A percentile compares a stretch with the other conserved stretches of the same genome.
Evolutionary conservation across 257 asterid genomes (phyloP).

Genomic region (Nicotiana knightiana): DNA sequence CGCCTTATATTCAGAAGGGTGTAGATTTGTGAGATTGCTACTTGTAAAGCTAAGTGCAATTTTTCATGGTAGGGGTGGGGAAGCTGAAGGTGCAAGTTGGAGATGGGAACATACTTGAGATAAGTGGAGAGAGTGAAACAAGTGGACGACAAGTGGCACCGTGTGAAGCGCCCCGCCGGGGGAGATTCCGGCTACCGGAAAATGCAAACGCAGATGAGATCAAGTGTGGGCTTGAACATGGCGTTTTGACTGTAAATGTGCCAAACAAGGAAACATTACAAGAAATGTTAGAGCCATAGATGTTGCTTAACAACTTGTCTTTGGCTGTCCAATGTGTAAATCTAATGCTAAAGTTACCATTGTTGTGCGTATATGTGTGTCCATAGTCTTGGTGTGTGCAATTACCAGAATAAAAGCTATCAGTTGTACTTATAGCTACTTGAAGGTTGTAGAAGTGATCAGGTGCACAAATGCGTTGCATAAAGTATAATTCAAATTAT

Average conservation of each 20-base stretch:
- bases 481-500: too few relatives aligned
- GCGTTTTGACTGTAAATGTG: slow-evolving; percentile 20
- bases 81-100: slow-evolving; percentile 35
- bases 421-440: background rate
- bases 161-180: slow-evolving; percentile 25
- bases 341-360: background rate
- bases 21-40: slow-evolving; percentile 14
- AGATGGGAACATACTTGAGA: slow-evolving; percentile 21
- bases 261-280: background rate
- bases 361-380: background rate
- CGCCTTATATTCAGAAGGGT: slow-evolving; percentile 23
- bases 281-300: slow-evolving; percentile 1
- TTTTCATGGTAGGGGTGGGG: slow-evolving; percentile 24
- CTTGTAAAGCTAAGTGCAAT: slow-evolving; percentile 17
- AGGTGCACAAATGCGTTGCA: too few relatives aligned
- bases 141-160: slow-evolving; percentile 28
- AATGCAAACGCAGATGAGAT: slow-evolving; percentile 21
- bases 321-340: background rate
- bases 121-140: slow-evolving; percentile 24
- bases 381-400: background rate
- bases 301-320: background rate
- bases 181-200: slow-evolving; percentile 37
- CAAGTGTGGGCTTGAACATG: slow-evolving; percentile 24
- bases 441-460: too few relatives aligned
- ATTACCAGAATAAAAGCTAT: background rate